Evolutionary conservation across 495 filamentous ascomycete species (phyloP), one percentile per base, ranked within the genome.

Genomic region (Penicillium egyptiacum): DNA sequence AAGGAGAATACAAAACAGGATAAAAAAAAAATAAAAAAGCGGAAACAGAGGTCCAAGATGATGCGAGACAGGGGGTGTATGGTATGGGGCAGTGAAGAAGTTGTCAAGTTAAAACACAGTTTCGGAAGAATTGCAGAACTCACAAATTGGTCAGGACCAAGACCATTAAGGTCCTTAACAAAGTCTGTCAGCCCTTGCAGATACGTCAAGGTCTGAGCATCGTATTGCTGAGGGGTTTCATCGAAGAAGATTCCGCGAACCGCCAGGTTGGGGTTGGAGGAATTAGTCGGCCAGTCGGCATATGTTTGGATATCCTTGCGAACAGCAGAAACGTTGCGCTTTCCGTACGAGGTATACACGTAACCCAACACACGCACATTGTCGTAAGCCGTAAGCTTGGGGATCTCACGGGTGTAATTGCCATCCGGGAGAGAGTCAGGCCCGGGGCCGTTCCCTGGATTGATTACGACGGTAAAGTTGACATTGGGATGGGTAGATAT

Each of bases 311-410:
- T 72, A 59, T 85, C 82, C 35, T 56, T 57, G 43, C 70, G 63
- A 20, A 80, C 66, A 16, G 70, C 54, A 16, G 58, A 69, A 10
- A 76, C 55, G n/a, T 76, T 66, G 23, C 81, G 71, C 25, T 70
- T 63, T 8, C 76, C 74, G 53, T 79, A 85, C 35, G 70, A 71
- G 22, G 77, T 83, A 45, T 76, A 71, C 39, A 85, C 78, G 62
- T 85, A 85, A 12, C 82, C 83, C 42, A 85, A 59, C 5, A 82
- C 71, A 11, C 64, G 72, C 16, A 83, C 78, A 64, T 84, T 84
- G 25, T 67, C 48, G 51, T 76, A 68, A 6, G 65, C 47, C 19
- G 76, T 69, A 26, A 84, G 72, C 30, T 55, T 69, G 1, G 74
- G 72, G 20, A 84, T 70, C 57, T 77, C 80, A 4, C 65, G 67